Evolutionary conservation across 352 stramenopile species (phyloP), one percentile per base, ranked within the genome.

Genomic region (Phytophthora capsici): DNA sequence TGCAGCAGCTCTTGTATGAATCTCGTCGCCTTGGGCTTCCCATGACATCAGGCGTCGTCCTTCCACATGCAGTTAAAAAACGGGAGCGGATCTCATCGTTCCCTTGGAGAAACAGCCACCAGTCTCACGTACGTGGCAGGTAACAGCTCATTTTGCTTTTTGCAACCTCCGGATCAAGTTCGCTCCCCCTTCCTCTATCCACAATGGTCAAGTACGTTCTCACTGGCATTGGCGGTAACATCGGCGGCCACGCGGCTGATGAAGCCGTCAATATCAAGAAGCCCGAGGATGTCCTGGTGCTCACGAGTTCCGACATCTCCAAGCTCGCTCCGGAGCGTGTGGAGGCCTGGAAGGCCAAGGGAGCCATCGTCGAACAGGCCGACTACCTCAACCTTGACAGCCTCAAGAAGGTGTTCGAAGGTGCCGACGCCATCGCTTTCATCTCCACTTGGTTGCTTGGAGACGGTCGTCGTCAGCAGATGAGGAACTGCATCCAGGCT

Each of bases 121-220:
- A 44, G 36, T 36, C 37, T 37, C 40, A 50, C 28, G 46, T 64
- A 58, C 46, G 59, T 68, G 59, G 51, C 59, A 43, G 32, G n/a
- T 10, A 6, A 56, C 50, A 40, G 48, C 62, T 63, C 60, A 63
- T 54, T 63, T 53, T 69, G 45, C 52, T 44, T 53, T 58, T 57
- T 63, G 60, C 60, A 47, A 56, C 14, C 40, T 62, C 37, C 30
- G 19, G 25, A 59, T 8, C 62, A 70, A 70, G 62, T 36, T 38
- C 19, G 9, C 47, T 32, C 44, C 38, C 13, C 26, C 51, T 17
- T 58, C 49, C 23, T 40, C 51, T 8, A 41, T 41, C 46, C n/a
- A 60, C n/a, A 37, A 74, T 70, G 60, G 44, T 53, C 66, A 70
- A 74, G 54, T 63, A 66, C 50, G 66, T 74, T 19, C 54, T 74